Percentiles rank a stretch among this genome's conserved stretches.
These are phyloP conservation scores for Paramecium bursaria DNA, from an alignment of 73 alveolate species.

Conservation along the genomic window DNA sequence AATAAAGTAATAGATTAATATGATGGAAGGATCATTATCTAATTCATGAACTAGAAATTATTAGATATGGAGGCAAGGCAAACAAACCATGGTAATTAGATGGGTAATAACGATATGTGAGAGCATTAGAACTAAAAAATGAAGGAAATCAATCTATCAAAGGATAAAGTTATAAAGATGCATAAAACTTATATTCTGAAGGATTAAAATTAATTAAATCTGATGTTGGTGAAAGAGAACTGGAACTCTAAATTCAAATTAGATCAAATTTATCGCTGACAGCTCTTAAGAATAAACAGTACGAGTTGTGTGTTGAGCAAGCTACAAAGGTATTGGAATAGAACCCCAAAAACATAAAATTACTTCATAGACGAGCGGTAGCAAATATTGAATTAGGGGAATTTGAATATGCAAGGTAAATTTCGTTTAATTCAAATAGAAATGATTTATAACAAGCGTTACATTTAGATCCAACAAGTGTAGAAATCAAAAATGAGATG, in stretches of 20 bases:
- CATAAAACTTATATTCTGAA: slow-evolving; percentile 12
- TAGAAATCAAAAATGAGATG: slow-evolving; percentile 27
- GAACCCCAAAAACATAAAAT: slow-evolving; percentile 18
- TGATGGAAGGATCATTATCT: slow-evolving; percentile 17
- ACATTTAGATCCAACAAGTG: slow-evolving; percentile 32
- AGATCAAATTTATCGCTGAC: slow-evolving; percentile 43
- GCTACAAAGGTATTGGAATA: not conserved
- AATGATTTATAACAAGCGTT: slow-evolving; percentile 5
- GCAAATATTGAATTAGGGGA: slow-evolving; percentile 35
- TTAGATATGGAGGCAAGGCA: slow-evolving; percentile 10
- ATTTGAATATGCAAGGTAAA: slow-evolving; percentile 38
- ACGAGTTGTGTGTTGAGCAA: slow-evolving; percentile 7
- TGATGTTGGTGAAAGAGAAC: slow-evolving; percentile 40
- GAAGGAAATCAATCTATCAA: slow-evolving; percentile 29
- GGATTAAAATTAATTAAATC: slow-evolving; percentile 36
- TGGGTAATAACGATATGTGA: slow-evolving; percentile 19
- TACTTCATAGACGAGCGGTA: slow-evolving; percentile 55
- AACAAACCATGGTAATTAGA: slow-evolving; percentile 60
- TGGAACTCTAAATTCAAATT: not conserved
- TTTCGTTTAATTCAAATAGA: not conserved
- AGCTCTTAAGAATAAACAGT: slow-evolving; percentile 27
- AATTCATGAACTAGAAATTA: slow-evolving; percentile 38
- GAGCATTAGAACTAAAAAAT: slow-evolving; percentile 21
- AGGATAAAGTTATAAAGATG: slow-evolving; percentile 33
- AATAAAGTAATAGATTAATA: not conserved